Conservation (phyloP, 2,329 filamentous ascomycete genomes). For the Thermomyces lanuginosus region DNA sequence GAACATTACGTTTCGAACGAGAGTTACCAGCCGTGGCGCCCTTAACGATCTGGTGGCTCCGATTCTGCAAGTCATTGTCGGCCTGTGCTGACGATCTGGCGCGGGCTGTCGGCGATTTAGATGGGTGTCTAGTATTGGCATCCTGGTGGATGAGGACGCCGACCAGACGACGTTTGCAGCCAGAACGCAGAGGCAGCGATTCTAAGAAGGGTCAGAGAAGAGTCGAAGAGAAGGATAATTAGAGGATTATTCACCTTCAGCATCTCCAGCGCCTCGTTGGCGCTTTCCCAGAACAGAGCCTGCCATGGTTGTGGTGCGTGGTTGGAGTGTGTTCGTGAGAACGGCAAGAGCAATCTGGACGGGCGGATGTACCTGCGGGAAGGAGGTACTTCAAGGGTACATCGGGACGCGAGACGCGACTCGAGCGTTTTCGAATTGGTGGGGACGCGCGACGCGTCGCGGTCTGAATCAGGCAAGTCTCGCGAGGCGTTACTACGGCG, state of each 20-base stretch:
- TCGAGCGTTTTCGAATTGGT: slow-evolving; percentile 8
- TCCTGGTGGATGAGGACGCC: slow-evolving; percentile 27
- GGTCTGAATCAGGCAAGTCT: slow-evolving; percentile 6
- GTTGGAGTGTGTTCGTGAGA: slow-evolving; percentile 8
- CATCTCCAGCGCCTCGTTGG: slow-evolving; percentile 20
- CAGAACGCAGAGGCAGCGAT: slow-evolving; percentile 20
- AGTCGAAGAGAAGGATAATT: slow-evolving; percentile 7
- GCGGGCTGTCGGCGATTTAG: slow-evolving; percentile 14
- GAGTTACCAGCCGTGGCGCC: slow-evolving; percentile 17
- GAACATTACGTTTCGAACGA: slow-evolving; percentile 34
- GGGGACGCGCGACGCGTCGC: slow-evolving; percentile 9
- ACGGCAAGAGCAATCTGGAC: slow-evolving; percentile 12
- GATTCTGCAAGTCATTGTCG: slow-evolving; percentile 12
- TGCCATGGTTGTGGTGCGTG: slow-evolving; percentile 20
- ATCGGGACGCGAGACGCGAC: slow-evolving; percentile 9
- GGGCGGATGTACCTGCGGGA: slow-evolving; percentile 11
- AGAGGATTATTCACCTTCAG: slow-evolving; percentile 21
- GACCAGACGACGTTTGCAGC: slow-evolving; percentile 34
- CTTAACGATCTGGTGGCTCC: slow-evolving; percentile 13
- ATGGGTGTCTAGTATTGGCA: slow-evolving; percentile 13
- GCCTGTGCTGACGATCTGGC: slow-evolving; percentile 23
- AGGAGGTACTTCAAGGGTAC: slow-evolving; percentile 6
- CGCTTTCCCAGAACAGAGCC: slow-evolving; percentile 30
- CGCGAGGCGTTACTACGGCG: slow-evolving; percentile 3
- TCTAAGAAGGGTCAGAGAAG: slow-evolving; percentile 9